Conservation (phyloP, 1,284 basidiomycete species). For the Rhodotorula sp. region DNA sequence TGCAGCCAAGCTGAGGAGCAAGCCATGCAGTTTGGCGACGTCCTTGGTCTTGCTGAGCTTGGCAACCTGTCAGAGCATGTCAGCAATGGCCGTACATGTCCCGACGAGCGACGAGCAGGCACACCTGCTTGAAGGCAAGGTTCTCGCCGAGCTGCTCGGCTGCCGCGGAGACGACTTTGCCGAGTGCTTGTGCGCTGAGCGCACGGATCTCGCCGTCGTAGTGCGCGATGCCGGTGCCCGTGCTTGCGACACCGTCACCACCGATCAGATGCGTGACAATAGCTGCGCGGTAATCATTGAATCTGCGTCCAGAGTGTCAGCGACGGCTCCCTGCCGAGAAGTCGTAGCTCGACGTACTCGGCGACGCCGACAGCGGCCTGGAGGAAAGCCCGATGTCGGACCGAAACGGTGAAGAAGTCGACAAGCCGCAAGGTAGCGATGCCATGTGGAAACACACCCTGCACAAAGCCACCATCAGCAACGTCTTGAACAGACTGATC, state of each 20-base stretch:
- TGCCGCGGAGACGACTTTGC: conserved; percentile 67
- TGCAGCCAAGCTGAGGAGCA: conserved; percentile 71
- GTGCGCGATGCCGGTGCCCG: conserved; percentile 72
- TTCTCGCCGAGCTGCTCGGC: conserved; percentile 56
- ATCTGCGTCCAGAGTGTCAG: conserved; percentile 44
- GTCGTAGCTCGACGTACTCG: conserved; percentile 58
- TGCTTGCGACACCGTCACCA: not conserved
- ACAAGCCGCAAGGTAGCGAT: conserved; percentile 88
- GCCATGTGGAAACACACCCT: conserved; percentile 88
- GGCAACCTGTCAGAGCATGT: conserved; percentile 54
- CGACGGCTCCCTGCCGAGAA: not conserved
- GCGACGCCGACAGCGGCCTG: conserved; percentile 82
- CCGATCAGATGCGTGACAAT: conserved; percentile 68
- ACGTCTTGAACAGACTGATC: not conserved
- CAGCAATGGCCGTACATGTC: not conserved
- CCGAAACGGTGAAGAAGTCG: conserved; percentile 91
- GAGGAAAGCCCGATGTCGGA: conserved; percentile 79
- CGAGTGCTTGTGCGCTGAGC: conserved; percentile 75
- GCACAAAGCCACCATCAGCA: conserved; percentile 4
- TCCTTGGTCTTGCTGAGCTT: conserved; percentile 66
- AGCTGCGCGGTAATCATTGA: conserved; percentile 65
- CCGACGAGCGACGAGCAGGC: conserved; percentile 30
- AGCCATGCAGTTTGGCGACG: conserved; percentile 73
- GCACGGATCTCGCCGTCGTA: conserved; percentile 84
- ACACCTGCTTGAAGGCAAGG: conserved; percentile 60